These are phyloP conservation scores for Leccinum fuscescens DNA, from an alignment of 1,284 basidiomycete species.

Conservation along the genomic window DNA sequence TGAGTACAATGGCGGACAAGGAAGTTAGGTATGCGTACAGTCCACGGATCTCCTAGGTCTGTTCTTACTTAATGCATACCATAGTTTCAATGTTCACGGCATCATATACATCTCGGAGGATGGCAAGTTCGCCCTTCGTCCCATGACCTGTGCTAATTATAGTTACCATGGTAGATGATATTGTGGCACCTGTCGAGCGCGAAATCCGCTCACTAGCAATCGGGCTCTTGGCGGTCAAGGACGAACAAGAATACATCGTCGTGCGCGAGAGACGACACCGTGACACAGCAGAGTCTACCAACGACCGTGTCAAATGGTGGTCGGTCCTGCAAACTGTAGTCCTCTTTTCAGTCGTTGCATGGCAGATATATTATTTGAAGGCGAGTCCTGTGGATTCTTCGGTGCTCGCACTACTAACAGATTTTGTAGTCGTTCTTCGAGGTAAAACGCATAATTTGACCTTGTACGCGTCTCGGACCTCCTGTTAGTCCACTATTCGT, in stretches of 20 bases:
- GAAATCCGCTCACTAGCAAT: constrained; percentile 90
- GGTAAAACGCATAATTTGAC: constrained; percentile 87
- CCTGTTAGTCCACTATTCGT: constrained; percentile 1
- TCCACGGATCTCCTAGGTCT: neutral
- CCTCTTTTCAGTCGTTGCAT: constrained; percentile 87
- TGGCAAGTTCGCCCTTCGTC: constrained; percentile 43
- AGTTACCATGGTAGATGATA: constrained; percentile 44
- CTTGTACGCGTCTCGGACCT: constrained; percentile 3
- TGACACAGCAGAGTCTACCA: constrained; percentile 93
- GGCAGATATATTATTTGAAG: constrained; percentile 98
- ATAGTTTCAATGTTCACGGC: constrained; percentile 95
- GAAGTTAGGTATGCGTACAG: constrained; percentile 73
- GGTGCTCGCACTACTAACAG: constrained; percentile 10
- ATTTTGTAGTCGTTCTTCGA: constrained; percentile 80
- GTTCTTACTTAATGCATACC: neutral
- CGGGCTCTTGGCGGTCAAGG: constrained; percentile 88
- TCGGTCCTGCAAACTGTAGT: constrained; percentile 88
- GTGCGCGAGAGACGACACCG: constrained; percentile 91
- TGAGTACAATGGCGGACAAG: constrained; percentile 94
- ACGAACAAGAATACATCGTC: constrained; percentile 98
- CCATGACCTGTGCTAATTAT: constrained; percentile 18
- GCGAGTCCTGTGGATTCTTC: constrained; percentile 41
- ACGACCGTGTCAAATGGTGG: constrained; percentile 99
- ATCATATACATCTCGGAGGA: constrained; percentile 91
- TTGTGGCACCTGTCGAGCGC: constrained; percentile 91